These are phyloP conservation scores for Calonectria hongkongensis DNA, from an alignment of 2,329 filamentous ascomycete species.

Conservation along the genomic window DNA sequence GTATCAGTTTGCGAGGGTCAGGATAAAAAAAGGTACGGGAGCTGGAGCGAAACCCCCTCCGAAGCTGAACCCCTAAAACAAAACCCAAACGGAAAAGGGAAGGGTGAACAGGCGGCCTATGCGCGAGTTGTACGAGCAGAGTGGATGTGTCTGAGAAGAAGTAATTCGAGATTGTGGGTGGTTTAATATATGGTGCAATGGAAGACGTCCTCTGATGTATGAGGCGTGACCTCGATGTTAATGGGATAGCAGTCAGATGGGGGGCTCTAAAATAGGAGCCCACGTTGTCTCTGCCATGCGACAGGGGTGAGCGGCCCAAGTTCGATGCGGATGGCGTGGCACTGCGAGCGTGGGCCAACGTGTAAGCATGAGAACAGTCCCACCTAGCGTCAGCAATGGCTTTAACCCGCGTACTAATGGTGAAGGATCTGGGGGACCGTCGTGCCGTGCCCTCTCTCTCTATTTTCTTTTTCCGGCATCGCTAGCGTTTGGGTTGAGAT, in stretches of 20 bases:
- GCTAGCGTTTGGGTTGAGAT: constrained; percentile 4
- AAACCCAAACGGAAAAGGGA: not conserved
- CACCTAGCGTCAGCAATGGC: constrained; percentile 11
- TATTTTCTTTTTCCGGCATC: not conserved
- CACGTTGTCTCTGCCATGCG: constrained; percentile 24
- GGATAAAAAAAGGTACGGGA: constrained; percentile 6
- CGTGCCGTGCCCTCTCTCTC: not conserved
- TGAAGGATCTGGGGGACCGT: not conserved
- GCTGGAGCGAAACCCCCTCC: no score
- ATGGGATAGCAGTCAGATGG: not conserved
- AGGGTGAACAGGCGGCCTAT: constrained; percentile 25
- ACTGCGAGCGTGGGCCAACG: constrained; percentile 42
- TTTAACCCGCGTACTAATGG: constrained; percentile 6
- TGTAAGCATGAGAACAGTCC: constrained; percentile 24
- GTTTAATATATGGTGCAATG: constrained; percentile 21
- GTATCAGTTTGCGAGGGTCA: constrained; percentile 3
- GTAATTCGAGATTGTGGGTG: not conserved
- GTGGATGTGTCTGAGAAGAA: constrained; percentile 9
- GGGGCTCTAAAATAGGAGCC: constrained; percentile 22
- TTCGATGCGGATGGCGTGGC: constrained; percentile 46
- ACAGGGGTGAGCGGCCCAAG: constrained; percentile 21
- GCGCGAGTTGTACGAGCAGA: constrained; percentile 12
- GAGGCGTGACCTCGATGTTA: not conserved
- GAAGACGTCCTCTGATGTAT: not conserved
- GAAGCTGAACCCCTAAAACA: not conserved